These are phyloP conservation scores for Thalassiosira ordinaria DNA, from an alignment of 352 stramenopile genomes.

Conservation along the genomic window DNA sequence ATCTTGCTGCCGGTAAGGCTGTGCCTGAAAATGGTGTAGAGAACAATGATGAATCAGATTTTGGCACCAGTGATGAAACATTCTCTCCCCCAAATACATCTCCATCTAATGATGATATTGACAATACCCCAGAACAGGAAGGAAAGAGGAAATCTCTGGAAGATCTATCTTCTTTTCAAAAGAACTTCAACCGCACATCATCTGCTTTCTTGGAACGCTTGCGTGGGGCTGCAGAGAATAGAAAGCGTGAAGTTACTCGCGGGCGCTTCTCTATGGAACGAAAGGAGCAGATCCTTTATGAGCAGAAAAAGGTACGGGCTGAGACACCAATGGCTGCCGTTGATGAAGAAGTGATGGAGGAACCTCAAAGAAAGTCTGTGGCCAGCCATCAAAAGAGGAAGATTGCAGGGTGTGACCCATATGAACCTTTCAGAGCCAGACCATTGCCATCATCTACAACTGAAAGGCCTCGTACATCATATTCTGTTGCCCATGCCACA, in stretches of 20 bases:
- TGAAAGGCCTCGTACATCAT: conserved; percentile 7
- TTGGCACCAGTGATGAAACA: neutral
- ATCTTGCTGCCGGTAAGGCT: too few relatives aligned
- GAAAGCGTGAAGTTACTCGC: conserved; percentile 53
- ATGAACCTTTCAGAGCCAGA: conserved; percentile 41
- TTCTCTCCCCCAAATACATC: too few relatives aligned
- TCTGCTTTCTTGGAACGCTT: conserved; percentile 56
- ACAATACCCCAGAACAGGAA: neutral
- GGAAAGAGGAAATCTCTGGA: conserved; percentile 37
- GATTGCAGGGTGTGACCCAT: conserved; percentile 23
- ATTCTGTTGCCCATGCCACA: neutral
- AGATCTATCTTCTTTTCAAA: conserved; percentile 50
- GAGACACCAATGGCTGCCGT: conserved; percentile 23
- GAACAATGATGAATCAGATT: neutral
- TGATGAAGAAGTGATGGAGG: conserved; percentile 21
- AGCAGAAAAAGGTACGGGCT: conserved; percentile 31
- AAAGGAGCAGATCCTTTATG: conserved; percentile 53
- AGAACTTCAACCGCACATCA: conserved; percentile 51
- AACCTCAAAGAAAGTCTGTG: conserved; percentile 5
- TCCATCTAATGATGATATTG: neutral
- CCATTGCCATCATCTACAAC: conserved; percentile 26
- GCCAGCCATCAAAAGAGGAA: conserved; percentile 9
- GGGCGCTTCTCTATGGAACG: conserved; percentile 48
- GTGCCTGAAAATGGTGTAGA: too few relatives aligned
- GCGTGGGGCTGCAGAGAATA: conserved; percentile 36